These are phyloP conservation scores for Trichosporon sp. DNA, from an alignment of 1,284 basidiomycete genomes.

Conservation along the genomic window DNA sequence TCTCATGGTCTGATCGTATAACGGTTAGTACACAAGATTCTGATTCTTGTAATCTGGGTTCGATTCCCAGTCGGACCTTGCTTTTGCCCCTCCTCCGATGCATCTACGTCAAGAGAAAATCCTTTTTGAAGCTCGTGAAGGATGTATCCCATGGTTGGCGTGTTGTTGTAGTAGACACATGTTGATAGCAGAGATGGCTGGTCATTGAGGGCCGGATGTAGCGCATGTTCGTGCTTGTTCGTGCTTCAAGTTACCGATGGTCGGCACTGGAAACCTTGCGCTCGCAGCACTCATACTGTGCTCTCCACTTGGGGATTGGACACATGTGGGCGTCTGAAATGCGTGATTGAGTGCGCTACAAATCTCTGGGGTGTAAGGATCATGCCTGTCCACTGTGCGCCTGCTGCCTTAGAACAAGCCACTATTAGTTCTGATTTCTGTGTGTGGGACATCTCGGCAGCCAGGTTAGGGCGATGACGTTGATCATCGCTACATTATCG, in stretches of 20 bases:
- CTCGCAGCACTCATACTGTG: too few relatives aligned
- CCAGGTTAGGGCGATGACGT: too few relatives aligned
- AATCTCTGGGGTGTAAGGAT: too few relatives aligned
- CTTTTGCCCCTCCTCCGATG: not conserved
- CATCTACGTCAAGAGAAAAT: not conserved
- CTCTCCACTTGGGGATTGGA: too few relatives aligned
- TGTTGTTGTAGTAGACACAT: not conserved
- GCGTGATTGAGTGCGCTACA: too few relatives aligned
- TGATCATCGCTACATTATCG: too few relatives aligned
- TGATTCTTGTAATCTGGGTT: conserved; percentile 14
- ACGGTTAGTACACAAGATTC: conserved; percentile 14
- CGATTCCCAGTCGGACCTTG: conserved; percentile 11
- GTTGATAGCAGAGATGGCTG: not conserved
- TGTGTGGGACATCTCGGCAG: too few relatives aligned
- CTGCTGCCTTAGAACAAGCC: too few relatives aligned
- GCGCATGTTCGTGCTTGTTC: not conserved
- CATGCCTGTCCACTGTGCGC: too few relatives aligned
- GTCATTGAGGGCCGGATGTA: not conserved
- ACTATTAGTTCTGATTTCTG: too few relatives aligned
- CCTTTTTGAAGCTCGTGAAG: not conserved
- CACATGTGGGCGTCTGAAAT: too few relatives aligned
- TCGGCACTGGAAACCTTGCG: too few relatives aligned
- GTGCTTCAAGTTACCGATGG: not conserved
- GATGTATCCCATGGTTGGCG: not conserved
- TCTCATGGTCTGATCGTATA: not conserved